Base-by-base conservation (phyloP, 2,329 filamentous ascomycete genomes). In the Sclerotinia glacialis region DNA sequence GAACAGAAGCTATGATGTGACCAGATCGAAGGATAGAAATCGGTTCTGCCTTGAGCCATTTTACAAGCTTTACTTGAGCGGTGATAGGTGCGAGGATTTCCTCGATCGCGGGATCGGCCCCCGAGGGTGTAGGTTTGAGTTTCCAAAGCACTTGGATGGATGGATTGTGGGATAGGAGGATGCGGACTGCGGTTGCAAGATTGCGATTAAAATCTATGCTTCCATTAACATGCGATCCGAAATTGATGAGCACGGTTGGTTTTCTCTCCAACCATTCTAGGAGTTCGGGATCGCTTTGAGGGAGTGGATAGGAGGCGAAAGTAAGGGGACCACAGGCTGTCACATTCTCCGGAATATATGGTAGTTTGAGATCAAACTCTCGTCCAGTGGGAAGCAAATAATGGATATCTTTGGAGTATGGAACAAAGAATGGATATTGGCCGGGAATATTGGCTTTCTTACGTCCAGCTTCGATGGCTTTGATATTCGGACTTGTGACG, bases 251-350 rank as follows among this genome's bases (percentile, higher is more conserved):
- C 0, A 85, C 72, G 0, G 81, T 83, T 2, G 80, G 79, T 0
- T 75, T 75, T 3, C 73, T 71, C 0, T 71, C 68, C 4, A 84
- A 74, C 83, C 83, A 85, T 1, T 54, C 53, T 1, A 73, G 71
- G 11, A 85, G 72, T n/a, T 78, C 76, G 0, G 78, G 75, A 42
- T 83, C 80, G 2, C 78, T 74, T 21, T 78, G 73, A 16, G 72
- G 56, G 0, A 83, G 75, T 0, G 78, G 66, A 0, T 70, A 64
- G 1, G 75, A 74, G 0, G 74, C 71, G 0, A 79, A 74, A 5
- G 82, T 70, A 14, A 85, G 83, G 0, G 83, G 83, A 0, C 82
- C 82, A 66, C 81, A 83, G 1, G 77, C 71, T 1, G 78, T 74
- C 12, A 83, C 74, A 59, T 83, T 78, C 0, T 79, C 79, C 2